phyloP scores from a whole-genome alignment of 169 alveolate species.

The Besnoitia besnoiti region DNA sequence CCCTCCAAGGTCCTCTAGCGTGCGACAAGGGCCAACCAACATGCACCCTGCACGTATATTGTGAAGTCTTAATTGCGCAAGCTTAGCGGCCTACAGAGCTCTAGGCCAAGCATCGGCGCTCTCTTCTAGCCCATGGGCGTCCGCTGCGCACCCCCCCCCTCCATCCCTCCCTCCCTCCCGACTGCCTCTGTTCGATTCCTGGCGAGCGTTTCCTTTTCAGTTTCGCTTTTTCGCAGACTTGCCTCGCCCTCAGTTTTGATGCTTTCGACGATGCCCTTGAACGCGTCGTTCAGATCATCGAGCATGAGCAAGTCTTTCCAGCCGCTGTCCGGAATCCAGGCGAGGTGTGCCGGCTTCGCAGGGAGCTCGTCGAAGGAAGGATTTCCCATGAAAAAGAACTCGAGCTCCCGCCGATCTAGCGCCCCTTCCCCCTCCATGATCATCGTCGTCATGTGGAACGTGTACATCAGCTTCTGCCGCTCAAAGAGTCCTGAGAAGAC shows the following conservation, averaged over 20 bases:
- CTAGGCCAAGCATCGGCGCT: too few relatives aligned
- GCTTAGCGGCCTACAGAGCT: too few relatives aligned
- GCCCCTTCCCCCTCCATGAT: conserved; percentile 88
- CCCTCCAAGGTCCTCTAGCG: too few relatives aligned
- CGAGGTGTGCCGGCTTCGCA: conserved; percentile 83
- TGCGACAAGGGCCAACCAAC: too few relatives aligned
- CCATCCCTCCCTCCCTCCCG: too few relatives aligned
- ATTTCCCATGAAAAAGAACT: conserved; percentile 94
- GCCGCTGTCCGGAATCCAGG: conserved; percentile 91
- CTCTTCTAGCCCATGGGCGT: too few relatives aligned
- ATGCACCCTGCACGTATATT: too few relatives aligned
- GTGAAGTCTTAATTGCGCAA: too few relatives aligned
- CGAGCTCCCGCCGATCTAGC: conserved; percentile 88
- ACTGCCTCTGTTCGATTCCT: too few relatives aligned
- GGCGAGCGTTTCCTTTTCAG: not conserved
- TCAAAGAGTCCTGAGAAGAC: conserved; percentile 83
- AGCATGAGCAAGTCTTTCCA: conserved; percentile 94
- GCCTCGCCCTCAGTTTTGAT: conserved; percentile 55
- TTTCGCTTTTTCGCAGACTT: not conserved
- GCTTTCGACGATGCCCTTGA: conserved; percentile 70
- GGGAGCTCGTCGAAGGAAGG: conserved; percentile 82
- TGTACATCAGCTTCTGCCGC: conserved; percentile 90
- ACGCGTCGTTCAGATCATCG: conserved; percentile 79
- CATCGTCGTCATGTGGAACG: conserved; percentile 95
- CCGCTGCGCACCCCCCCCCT: too few relatives aligned